Base-by-base conservation (phyloP, 805 yeast genomes). In the Kregervanrija delftensis region DNA sequence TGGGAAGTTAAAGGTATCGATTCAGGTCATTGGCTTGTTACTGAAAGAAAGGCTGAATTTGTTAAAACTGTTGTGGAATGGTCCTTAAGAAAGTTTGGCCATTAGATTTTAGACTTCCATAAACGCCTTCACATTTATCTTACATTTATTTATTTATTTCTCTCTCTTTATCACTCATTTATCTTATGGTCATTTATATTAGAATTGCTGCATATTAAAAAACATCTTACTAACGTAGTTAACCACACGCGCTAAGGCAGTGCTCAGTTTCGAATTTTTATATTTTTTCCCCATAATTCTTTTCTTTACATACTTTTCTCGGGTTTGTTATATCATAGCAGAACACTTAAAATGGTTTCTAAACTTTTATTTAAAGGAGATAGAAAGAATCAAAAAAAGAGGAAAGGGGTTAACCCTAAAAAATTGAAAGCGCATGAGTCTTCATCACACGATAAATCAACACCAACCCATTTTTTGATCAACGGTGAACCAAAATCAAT, bases 21-120 rank as follows among this genome's bases (percentile, higher is more conserved):
- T 32, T 74, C 87, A 2, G 95, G 96, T 4, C 99, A 91, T 63
- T 91, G 97, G 96, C 77, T 90, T 3, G 86, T 90, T 47, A 78
- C 86, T 33, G 96, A 90, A 57, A 79, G 81, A 51, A 91, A 95
- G 4, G 52, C 70, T 13, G 89, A 82, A 56, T 88, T 91, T 53
- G 71, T 85, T 36, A 74, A 71, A 8, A 63, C 69, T 6, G 76
- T 86, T 10, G 68, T 67, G 30, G 81, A 79, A 22, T 90, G 65
- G 66, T 42, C 60, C 10, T 32, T 41, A 13, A 42, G 40, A 9
- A 38, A 35, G 33, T 36, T 28, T 35, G 16, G 8, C 4, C 22
- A 9, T 13, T 35, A 35, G 12, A 22, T 6, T 22, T 22, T 6
- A 22, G 6, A 5, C 6, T 22, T 22, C 6, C 8, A 22, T 22